phyloP scores from a whole-genome alignment of 495 filamentous ascomycete species.

The Tuber indicum region DNA sequence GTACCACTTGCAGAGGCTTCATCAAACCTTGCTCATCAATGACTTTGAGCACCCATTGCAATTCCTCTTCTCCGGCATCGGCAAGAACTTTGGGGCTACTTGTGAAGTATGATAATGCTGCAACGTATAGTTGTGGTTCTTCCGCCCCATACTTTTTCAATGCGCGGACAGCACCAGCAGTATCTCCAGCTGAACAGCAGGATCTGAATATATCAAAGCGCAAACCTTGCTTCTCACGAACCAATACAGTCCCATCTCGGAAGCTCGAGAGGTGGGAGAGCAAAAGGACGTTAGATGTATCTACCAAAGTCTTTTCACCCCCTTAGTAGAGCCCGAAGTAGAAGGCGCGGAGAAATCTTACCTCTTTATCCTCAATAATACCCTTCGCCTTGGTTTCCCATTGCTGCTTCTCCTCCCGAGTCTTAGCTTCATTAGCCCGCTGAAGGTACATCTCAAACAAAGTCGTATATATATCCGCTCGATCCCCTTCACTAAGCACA shows the following conservation, averaged over 20 bases:
- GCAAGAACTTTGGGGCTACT: conserved; percentile 72
- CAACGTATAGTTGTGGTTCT: conserved; percentile 87
- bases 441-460: conserved; percentile 97
- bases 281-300: conserved; percentile 87
- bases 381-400: conserved; percentile 89
- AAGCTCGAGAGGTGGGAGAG: conserved; percentile 90
- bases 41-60: conserved; percentile 70
- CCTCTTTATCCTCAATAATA: conserved; percentile 67
- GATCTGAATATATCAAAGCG: conserved; percentile 94
- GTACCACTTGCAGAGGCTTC: conserved; percentile 94
- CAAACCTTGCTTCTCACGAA: conserved; percentile 87
- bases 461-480: conserved; percentile 83
- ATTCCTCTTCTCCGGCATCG: conserved; percentile 77
- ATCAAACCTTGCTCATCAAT: conserved; percentile 88
- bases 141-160: conserved; percentile 83
- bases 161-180: conserved; percentile 78
- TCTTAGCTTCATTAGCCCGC: conserved; percentile 61
- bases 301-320: conserved; percentile 62
- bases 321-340: conserved; percentile 28
- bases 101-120: conserved; percentile 88
- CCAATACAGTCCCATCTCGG: conserved; percentile 79
- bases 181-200: conserved; percentile 90
- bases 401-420: conserved; percentile 62
- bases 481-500: conserved; percentile 48
- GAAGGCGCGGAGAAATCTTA: conserved; percentile 40